A percentile compares a stretch with the other conserved stretches of the same genome.
Evolutionary conservation across 202 grass and related monocot genomes (phyloP).

Genomic region (Elaeis oleifera): DNA sequence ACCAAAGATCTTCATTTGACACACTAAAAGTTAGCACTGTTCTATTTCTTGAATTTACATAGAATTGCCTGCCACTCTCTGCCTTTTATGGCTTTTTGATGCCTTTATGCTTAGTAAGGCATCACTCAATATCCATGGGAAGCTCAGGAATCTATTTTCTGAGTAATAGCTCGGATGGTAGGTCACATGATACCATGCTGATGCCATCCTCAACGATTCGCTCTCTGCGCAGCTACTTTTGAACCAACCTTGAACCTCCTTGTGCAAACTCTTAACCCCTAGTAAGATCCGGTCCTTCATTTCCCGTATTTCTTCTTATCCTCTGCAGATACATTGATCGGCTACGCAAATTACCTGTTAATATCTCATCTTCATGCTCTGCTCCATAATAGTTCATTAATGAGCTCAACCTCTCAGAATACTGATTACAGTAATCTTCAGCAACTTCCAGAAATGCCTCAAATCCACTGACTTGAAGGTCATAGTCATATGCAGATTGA

Average conservation of each 20-base stretch:
- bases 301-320: constrained; percentile 80
- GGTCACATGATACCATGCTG: constrained; percentile 75
- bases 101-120: constrained; percentile 58
- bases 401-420: constrained; percentile 57
- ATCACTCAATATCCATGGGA: constrained; percentile 67
- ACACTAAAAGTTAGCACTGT: too few relatives aligned
- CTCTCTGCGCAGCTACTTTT: constrained; percentile 18
- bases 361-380: constrained; percentile 81
- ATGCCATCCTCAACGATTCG: constrained; percentile 49
- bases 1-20: too few relatives aligned
- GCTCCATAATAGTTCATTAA: constrained; percentile 71
- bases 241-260: constrained; percentile 46
- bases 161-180: constrained; percentile 46
- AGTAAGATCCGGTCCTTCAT: constrained; percentile 86
- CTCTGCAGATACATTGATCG: constrained; percentile 54
- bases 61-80: not conserved
- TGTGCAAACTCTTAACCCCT: constrained; percentile 41
- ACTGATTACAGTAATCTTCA: constrained; percentile 44
- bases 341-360: constrained; percentile 81
- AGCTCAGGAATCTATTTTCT: constrained; percentile 54
- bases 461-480: constrained; percentile 58
- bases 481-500: constrained; percentile 31
- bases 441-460: constrained; percentile 45
- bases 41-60: too few relatives aligned
- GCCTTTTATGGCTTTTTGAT: constrained; percentile 11